Conservation (phyloP, 176 grass and related monocot genomes). For the Pontederia crassipes region DNA sequence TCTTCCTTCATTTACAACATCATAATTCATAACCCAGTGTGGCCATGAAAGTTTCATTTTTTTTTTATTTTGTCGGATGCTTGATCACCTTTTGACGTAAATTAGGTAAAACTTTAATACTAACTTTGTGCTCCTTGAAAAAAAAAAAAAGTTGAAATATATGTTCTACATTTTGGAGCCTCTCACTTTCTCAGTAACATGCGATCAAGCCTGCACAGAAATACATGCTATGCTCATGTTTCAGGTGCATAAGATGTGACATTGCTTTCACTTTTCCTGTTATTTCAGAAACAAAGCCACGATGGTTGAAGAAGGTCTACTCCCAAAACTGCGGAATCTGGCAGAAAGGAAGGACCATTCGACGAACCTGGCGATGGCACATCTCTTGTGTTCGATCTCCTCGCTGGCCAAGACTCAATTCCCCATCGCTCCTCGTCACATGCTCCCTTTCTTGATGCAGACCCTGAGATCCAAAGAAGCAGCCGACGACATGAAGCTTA, state of each 20-base stretch:
- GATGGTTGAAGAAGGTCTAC: slow-evolving; percentile 51
- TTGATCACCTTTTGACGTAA: no score
- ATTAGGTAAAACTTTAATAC: neutral
- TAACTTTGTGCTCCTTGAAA: neutral
- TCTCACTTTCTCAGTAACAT: no score
- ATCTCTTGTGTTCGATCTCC: slow-evolving; percentile 65
- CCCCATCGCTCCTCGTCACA: slow-evolving; percentile 30
- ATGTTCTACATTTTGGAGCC: no score
- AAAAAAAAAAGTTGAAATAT: no score
- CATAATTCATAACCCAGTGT: no score
- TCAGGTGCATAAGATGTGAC: no score
- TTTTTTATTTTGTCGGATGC: no score
- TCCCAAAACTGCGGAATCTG: slow-evolving; percentile 43
- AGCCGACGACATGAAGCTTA: slow-evolving; percentile 19
- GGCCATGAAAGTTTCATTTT: no score
- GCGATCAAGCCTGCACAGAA: no score
- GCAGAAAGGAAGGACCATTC: slow-evolving; percentile 24
- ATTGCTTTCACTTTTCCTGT: neutral
- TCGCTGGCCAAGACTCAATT: slow-evolving; percentile 65
- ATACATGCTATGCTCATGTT: no score
- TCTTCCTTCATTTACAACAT: no score
- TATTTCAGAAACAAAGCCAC: slow-evolving; percentile 74
- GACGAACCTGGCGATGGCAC: slow-evolving; percentile 26
- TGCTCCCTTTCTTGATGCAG: slow-evolving; percentile 49
- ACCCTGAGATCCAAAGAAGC: slow-evolving; percentile 23